Base-by-base conservation (phyloP, 805 yeast species). In the baker's yeast (Saccharomyces cerevisiae) region DNA sequence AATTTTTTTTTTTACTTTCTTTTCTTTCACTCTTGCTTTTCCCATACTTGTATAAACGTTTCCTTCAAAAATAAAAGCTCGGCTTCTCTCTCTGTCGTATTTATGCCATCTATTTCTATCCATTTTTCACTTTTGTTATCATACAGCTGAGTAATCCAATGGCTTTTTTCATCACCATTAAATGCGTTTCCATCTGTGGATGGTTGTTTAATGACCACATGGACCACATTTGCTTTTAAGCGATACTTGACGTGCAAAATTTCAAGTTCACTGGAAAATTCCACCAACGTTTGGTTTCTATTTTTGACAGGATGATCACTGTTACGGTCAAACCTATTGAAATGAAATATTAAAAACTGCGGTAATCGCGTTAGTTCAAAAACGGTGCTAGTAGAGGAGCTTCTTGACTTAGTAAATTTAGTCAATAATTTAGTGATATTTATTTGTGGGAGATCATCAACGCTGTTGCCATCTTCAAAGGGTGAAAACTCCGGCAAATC, bases 21-120 rank as follows among this genome's bases (percentile, higher is more conserved):
- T n/a, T n/a, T n/a, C n/a, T n/a, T 31, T 41, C 49, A 29, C 17
- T 13, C 27, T 46, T 31, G 30, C 43, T 65, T 68, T 57, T 79
- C 77, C 91, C 94, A 86, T 10, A 87, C 70, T 66, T 87, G 92
- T 27, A 88, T 69, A 66, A 79, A 82, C 32, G 81, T 77, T 60
- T 85, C 87, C 43, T 77, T 75, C 30, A 87, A 65, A 61, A 85
- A 83, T 53, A 88, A 60, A 46, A 85, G 70, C 57, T 84, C 89
- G 51, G 73, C 73, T 41, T 82, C 83, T 24, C 79, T 75, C 13
- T 65, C 65, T 36, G 69, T 73, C 1, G 80, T 76, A 11, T 69
- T 63, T 50, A 81, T 68, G 61, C 85, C 83, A 50, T 79, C 75
- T 13, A 87, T 74, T 57, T 80, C 82, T 4, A 76, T 57, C 94